Conservation (phyloP, 2,329 filamentous ascomycete genomes). For the Raffaelea ambrosiae region DNA sequence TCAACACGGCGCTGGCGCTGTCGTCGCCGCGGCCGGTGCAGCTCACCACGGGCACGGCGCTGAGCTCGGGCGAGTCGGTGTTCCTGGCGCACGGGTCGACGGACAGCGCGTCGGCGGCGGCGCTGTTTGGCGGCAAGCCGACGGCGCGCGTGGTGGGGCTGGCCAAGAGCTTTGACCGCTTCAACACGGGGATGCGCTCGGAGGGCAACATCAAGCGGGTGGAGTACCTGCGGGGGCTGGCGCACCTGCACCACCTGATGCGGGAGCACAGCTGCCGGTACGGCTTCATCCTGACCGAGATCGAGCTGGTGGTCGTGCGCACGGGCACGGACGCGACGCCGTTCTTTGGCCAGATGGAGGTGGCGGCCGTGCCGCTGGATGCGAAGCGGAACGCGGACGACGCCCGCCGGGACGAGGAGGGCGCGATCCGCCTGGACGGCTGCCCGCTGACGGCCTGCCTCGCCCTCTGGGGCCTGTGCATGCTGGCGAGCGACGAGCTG, state of each 20-base stretch:
- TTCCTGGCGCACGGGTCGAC: slow-evolving; percentile 57
- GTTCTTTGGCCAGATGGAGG: slow-evolving; percentile 82
- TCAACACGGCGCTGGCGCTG: slow-evolving; percentile 75
- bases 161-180: slow-evolving; percentile 86
- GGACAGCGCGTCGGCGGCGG: slow-evolving; percentile 46
- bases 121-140: slow-evolving; percentile 38
- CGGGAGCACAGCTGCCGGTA: slow-evolving; percentile 89
- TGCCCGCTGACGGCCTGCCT: slow-evolving; percentile 59
- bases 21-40: slow-evolving; percentile 60
- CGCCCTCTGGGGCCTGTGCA: slow-evolving; percentile 68
- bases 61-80: slow-evolving; percentile 25
- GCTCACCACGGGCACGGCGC: slow-evolving; percentile 25
- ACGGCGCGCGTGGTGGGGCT: slow-evolving; percentile 49
- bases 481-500: slow-evolving; percentile 26
- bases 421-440: slow-evolving; percentile 17
- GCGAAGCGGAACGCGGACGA: no score
- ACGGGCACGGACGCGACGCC: slow-evolving; percentile 65
- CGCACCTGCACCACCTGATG: slow-evolving; percentile 84
- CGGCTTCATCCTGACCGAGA: slow-evolving; percentile 93
- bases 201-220: slow-evolving; percentile 79
- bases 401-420: slow-evolving; percentile 25
- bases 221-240: slow-evolving; percentile 78
- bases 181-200: slow-evolving; percentile 90
- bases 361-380: slow-evolving; percentile 52
- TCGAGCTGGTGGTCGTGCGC: slow-evolving; percentile 85